Conservation (phyloP, 2,329 filamentous ascomycete species). For the Ramularia endophylla region DNA sequence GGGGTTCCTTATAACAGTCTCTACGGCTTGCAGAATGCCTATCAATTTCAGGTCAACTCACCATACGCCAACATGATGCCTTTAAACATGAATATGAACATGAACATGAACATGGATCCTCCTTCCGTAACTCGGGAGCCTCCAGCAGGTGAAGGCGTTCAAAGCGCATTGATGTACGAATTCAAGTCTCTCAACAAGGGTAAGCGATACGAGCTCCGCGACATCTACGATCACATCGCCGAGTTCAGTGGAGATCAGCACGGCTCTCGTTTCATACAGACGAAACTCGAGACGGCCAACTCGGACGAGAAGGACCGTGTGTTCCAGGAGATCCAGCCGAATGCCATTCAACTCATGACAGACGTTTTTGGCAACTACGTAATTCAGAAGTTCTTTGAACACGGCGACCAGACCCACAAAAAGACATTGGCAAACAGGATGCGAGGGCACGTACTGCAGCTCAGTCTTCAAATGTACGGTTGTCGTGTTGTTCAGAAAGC, state of each 20-base stretch:
- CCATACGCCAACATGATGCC: conserved; percentile 32
- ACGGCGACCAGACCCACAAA: conserved; percentile 92
- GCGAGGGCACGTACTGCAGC: conserved; percentile 71
- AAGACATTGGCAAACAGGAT: conserved; percentile 78
- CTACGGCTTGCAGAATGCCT: conserved; percentile 32
- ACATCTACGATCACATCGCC: conserved; percentile 81
- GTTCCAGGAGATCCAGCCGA: conserved; percentile 79
- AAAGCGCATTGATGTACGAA: conserved; percentile 71
- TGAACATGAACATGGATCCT: conserved; percentile 30
- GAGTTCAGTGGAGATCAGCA: conserved; percentile 96
- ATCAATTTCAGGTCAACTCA: conserved; percentile 31
- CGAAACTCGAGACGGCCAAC: conserved; percentile 85
- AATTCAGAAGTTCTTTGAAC: conserved; percentile 95
- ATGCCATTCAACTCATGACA: conserved; percentile 83
- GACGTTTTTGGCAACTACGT: conserved; percentile 99
- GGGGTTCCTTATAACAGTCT: conserved; percentile 25
- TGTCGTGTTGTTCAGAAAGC: conserved; percentile 97
- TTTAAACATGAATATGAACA: conserved; percentile 28
- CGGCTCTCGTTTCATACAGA: conserved; percentile 91
- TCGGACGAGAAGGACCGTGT: conserved; percentile 92
- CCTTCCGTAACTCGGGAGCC: conserved; percentile 46
- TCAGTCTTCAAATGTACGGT: conserved; percentile 86
- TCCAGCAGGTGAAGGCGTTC: conserved; percentile 55
- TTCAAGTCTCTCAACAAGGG: conserved; percentile 70
- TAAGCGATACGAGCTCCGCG: conserved; percentile 74